phyloP scores from a whole-genome alignment of 306 rosid genomes.

The Delonix regia region DNA sequence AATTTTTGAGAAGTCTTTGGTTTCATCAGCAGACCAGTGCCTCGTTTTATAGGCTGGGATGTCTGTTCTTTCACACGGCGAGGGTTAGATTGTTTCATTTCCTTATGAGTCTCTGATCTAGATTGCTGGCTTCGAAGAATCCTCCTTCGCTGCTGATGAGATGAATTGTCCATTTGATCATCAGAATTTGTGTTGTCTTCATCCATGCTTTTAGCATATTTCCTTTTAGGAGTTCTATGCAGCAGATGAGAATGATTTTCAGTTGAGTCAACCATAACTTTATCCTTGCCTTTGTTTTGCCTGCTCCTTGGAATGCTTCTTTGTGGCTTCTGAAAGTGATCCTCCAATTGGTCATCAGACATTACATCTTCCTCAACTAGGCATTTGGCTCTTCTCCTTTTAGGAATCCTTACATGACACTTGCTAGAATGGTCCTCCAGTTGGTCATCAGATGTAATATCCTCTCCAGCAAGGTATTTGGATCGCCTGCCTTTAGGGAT shows the following conservation, averaged over 20 bases:
- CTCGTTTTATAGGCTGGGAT: slow-evolving; percentile 52
- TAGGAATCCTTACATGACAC: slow-evolving; percentile 41
- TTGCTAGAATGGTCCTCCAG: slow-evolving; percentile 31
- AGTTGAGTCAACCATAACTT: slow-evolving; percentile 37
- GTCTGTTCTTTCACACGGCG: slow-evolving; percentile 48
- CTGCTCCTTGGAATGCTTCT: slow-evolving; percentile 38
- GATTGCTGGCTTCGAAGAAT: slow-evolving; percentile 62
- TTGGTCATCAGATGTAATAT: slow-evolving; percentile 41
- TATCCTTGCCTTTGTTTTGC: slow-evolving; percentile 38
- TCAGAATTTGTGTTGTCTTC: slow-evolving; percentile 54
- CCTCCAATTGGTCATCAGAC: slow-evolving; percentile 46
- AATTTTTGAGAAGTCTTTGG: slow-evolving; percentile 48
- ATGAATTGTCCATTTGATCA: slow-evolving; percentile 44
- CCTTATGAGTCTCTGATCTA: slow-evolving; percentile 48
- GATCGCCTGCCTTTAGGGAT: slow-evolving; percentile 60
- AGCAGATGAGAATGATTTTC: slow-evolving; percentile 44
- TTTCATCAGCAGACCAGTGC: slow-evolving; percentile 42
- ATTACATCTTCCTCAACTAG: slow-evolving; percentile 38
- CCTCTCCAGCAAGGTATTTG: slow-evolving; percentile 42
- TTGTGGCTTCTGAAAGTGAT: slow-evolving; percentile 35
- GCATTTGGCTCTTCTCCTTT: slow-evolving; percentile 38
- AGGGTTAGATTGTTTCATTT: slow-evolving; percentile 54
- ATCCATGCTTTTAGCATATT: slow-evolving; percentile 54
- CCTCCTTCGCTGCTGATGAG: slow-evolving; percentile 55
- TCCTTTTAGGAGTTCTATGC: slow-evolving; percentile 57